phyloP scores from a whole-genome alignment of 1,139 yeast species.

The Pichia sp. region DNA sequence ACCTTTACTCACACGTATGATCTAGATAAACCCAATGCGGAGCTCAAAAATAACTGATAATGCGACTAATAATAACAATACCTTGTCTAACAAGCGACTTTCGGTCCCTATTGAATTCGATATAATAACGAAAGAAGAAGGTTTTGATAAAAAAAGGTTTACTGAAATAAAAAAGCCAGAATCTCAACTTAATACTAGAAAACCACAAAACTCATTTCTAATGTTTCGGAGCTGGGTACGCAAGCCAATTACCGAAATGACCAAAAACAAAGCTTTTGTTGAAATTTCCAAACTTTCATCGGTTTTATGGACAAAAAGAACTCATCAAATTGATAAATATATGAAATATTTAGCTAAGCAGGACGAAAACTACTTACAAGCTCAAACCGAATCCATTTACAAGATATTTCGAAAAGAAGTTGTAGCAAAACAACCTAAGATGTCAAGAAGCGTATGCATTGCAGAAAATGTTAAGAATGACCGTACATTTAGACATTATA shows the following conservation, averaged over 20 bases:
- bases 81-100: too few species aligned
- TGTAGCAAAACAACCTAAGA: neutral
- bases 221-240: slow-evolving; percentile 8
- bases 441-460: neutral
- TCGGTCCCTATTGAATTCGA: too few species aligned
- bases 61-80: too few species aligned
- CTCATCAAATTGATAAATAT: slow-evolving; percentile 4
- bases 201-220: slow-evolving; percentile 11
- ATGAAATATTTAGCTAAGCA: slow-evolving; percentile 7
- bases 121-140: slow-evolving; percentile 3
- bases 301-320: slow-evolving; percentile 5
- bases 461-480: neutral
- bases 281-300: slow-evolving; percentile 6
- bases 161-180: slow-evolving; percentile 5
- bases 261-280: neutral
- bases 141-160: slow-evolving; percentile 1
- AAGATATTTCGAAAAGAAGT: neutral
- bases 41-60: too few species aligned
- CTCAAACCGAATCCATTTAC: neutral
- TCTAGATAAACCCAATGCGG: too few species aligned
- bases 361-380: slow-evolving; percentile 1
- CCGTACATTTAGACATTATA: neutral
- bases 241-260: neutral
- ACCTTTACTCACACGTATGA: too few species aligned
- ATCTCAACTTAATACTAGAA: neutral